phyloP scores from a whole-genome alignment of 495 filamentous ascomycete genomes.

The Penicillium argentinense region DNA sequence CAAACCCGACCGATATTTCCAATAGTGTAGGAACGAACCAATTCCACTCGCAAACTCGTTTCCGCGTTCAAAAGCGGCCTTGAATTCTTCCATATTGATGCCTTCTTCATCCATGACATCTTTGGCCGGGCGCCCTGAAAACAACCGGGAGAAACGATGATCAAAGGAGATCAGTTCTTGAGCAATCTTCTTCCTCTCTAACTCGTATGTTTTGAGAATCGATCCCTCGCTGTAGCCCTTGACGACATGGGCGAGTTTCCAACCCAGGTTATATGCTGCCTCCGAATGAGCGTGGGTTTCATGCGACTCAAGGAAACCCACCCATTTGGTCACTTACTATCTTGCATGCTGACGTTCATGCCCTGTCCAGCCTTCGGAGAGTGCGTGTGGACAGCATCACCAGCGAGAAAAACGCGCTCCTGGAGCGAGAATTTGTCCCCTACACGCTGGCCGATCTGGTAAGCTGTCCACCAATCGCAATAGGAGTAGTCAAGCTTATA shows the following conservation, averaged over 20 bases:
- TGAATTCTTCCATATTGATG: slow-evolving; percentile 49
- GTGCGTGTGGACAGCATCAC: slow-evolving; percentile 58
- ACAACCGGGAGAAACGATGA: slow-evolving; percentile 52
- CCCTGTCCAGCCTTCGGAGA: slow-evolving; percentile 74
- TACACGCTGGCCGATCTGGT: slow-evolving; percentile 66
- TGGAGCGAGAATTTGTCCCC: slow-evolving; percentile 56
- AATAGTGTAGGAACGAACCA: no score
- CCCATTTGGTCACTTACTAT: slow-evolving; percentile 30
- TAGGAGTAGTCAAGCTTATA: slow-evolving; percentile 61
- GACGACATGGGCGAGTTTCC: slow-evolving; percentile 67
- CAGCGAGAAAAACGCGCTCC: slow-evolving; percentile 65
- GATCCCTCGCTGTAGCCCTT: slow-evolving; percentile 48
- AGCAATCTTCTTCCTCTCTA: slow-evolving; percentile 62
- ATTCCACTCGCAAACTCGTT: slow-evolving; percentile 43
- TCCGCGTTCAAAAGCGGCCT: slow-evolving; percentile 38
- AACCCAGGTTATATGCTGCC: slow-evolving; percentile 69
- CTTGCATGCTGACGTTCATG: slow-evolving; percentile 71
- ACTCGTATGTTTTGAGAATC: slow-evolving; percentile 60
- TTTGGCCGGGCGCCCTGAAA: slow-evolving; percentile 34
- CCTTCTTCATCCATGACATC: slow-evolving; percentile 41
- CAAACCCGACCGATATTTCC: no score
- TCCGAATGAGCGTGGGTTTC: no score
- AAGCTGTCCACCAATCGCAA: slow-evolving; percentile 63
- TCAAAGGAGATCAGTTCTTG: slow-evolving; percentile 69
- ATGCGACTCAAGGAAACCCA: no score